These are phyloP conservation scores for Capsicum pubescens DNA, from an alignment of 257 asterid species.

Conservation along the genomic window DNA sequence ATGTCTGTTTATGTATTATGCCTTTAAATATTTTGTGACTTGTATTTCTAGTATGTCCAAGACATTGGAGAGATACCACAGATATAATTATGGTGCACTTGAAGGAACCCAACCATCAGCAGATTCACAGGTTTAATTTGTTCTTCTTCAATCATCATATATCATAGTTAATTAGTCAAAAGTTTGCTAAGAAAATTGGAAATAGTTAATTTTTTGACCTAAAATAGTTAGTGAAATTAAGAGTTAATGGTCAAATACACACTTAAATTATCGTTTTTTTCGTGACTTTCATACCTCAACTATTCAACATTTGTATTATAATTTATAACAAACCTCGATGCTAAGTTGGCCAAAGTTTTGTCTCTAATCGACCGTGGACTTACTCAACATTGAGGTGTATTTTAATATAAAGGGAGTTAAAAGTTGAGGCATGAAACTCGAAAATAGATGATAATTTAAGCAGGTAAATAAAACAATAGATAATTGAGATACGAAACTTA, in stretches of 20 bases:
- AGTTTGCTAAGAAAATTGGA: not conserved
- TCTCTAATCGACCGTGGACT: not conserved
- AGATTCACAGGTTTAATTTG: conserved; percentile 49
- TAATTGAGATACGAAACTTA: too few species aligned
- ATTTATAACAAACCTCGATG: not conserved
- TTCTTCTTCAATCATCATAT: not conserved
- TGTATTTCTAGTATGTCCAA: conserved; percentile 46
- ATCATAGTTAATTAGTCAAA: not conserved
- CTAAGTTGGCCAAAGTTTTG: not conserved
- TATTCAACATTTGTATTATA: not conserved
- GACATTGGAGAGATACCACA: conserved; percentile 64
- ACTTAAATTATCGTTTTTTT: not conserved
- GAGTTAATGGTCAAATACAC: not conserved
- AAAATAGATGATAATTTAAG: not conserved
- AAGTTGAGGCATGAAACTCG: not conserved
- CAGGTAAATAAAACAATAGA: not conserved
- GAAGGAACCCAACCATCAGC: conserved; percentile 47
- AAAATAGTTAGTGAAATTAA: not conserved
- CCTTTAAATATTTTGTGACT: not conserved
- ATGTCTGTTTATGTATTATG: too few species aligned
- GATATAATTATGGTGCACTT: conserved; percentile 47
- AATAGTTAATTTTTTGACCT: not conserved
- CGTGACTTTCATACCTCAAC: not conserved
- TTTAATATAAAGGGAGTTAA: not conserved
- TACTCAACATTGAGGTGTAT: not conserved